These are phyloP conservation scores for Microascus cirrosus DNA, from an alignment of 2,329 filamentous ascomycete species.

Conservation along the genomic window DNA sequence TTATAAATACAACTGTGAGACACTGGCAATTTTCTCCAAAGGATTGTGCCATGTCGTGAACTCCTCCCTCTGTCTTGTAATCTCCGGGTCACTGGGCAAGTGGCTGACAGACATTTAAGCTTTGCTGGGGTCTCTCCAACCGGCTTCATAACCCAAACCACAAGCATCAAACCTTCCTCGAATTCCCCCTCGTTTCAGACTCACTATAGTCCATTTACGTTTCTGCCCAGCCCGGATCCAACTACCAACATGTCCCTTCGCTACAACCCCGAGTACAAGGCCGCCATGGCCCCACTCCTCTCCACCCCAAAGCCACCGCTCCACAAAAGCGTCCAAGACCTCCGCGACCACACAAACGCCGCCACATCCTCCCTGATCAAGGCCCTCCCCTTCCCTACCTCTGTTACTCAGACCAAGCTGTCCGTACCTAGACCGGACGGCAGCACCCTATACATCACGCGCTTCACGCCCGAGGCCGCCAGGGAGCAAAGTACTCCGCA, in stretches of 20 bases:
- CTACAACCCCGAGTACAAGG: slow-evolving; percentile 4
- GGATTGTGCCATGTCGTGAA: too few species aligned
- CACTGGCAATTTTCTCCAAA: too few species aligned
- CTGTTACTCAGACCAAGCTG: slow-evolving; percentile 7
- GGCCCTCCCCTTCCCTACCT: neutral
- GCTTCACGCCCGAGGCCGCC: slow-evolving; percentile 6
- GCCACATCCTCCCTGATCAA: neutral
- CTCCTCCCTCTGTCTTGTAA: too few species aligned
- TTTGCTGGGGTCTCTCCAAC: too few species aligned
- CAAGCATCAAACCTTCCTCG: neutral
- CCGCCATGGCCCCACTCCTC: neutral
- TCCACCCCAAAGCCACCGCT: neutral
- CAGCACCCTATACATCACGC: slow-evolving; percentile 8
- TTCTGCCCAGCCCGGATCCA: neutral
- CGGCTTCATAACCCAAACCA: too few species aligned
- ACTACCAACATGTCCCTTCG: neutral
- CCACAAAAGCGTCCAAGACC: neutral
- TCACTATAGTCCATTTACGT: neutral
- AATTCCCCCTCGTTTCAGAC: neutral
- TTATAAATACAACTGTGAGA: too few species aligned
- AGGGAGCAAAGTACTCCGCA: neutral
- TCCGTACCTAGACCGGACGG: slow-evolving; percentile 9
- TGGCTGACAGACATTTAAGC: too few species aligned
- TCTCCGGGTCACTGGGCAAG: too few species aligned
- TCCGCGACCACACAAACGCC: slow-evolving; percentile 2